Evolutionary conservation across 371 early-diverging fungal genomes (phyloP).

Genomic region (Actinomortierella ambigua): DNA sequence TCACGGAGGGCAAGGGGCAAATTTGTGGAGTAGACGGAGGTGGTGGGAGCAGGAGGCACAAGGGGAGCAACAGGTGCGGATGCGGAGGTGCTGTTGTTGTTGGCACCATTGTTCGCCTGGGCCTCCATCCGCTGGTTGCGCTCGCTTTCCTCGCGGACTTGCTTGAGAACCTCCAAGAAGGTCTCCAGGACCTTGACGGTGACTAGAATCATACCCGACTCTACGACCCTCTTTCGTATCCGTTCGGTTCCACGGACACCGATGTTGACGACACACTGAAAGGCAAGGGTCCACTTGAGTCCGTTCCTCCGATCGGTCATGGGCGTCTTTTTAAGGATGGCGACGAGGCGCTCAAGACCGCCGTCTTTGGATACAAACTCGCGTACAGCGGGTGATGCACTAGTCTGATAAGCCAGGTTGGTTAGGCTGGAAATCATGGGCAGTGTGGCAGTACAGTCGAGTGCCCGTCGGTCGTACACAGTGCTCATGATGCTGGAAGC

Average conservation of each 20-base stretch:
- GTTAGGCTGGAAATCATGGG: slow-evolving; percentile 87
- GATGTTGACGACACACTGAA: slow-evolving; percentile 85
- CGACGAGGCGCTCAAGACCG: slow-evolving; percentile 84
- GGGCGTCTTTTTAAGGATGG: slow-evolving; percentile 71
- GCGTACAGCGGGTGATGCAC: slow-evolving; percentile 81
- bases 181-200: slow-evolving; percentile 79
- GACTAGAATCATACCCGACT: slow-evolving; percentile 81
- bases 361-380: slow-evolving; percentile 86
- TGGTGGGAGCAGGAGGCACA: neutral
- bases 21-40: too few species aligned
- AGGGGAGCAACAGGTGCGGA: neutral
- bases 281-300: slow-evolving; percentile 86
- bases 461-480: slow-evolving; percentile 87
- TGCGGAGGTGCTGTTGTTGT: neutral
- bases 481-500: slow-evolving; percentile 81
- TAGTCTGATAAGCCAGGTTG: slow-evolving; percentile 85
- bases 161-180: slow-evolving; percentile 62
- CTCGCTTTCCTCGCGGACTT: slow-evolving; percentile 65
- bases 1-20: too few species aligned
- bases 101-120: slow-evolving; percentile 3
- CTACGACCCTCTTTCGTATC: slow-evolving; percentile 82
- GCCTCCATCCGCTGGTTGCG: slow-evolving; percentile 49
- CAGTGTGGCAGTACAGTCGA: slow-evolving; percentile 86
- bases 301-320: slow-evolving; percentile 68
- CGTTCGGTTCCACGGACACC: slow-evolving; percentile 85